Percentiles rank a stretch among this genome's conserved stretches.
These are phyloP conservation scores for Gaertneriomyces sp. DNA, from an alignment of 192 early-diverging fungal species.

Conservation along the genomic window DNA sequence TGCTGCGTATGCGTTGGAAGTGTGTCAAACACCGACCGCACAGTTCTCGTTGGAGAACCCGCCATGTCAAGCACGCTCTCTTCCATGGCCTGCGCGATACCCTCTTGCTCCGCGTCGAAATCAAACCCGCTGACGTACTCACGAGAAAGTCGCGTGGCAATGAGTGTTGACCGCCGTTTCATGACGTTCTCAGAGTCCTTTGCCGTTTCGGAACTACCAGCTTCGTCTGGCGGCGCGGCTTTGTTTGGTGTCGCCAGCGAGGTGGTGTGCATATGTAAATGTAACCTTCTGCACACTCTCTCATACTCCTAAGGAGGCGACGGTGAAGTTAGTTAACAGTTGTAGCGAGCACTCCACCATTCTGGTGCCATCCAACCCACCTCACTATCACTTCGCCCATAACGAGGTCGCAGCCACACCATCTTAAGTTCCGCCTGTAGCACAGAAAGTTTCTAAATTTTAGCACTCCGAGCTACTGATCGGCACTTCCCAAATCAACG, in stretches of 20 bases:
- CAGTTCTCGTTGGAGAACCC: too few species aligned
- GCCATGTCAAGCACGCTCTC: too few species aligned
- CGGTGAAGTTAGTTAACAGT: too few species aligned
- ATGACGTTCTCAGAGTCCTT: too few species aligned
- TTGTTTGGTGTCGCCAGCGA: too few species aligned
- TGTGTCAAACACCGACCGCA: slow-evolving; percentile 9
- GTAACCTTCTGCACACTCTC: slow-evolving; percentile 7
- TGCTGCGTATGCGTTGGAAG: slow-evolving; percentile 20
- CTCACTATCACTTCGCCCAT: slow-evolving; percentile 7
- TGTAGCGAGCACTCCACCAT: too few species aligned
- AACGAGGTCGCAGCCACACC: slow-evolving; percentile 16
- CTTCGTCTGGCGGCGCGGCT: too few species aligned
- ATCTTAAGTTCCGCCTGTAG: slow-evolving; percentile 19
- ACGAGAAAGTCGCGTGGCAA: slow-evolving; percentile 7
- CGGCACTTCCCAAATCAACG: background rate
- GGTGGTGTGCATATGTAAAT: too few species aligned
- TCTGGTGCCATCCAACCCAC: background rate
- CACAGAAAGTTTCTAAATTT: background rate
- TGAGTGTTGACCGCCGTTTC: slow-evolving; percentile 3
- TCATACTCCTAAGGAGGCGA: slow-evolving; percentile 9
- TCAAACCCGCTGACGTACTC: slow-evolving; percentile 12
- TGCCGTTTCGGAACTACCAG: too few species aligned
- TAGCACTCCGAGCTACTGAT: background rate
- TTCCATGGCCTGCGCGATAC: background rate
- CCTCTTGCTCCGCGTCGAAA: background rate